Evolutionary conservation across 352 stramenopile species (phyloP).

Genomic region (Phytophthora fragariaefolia): DNA sequence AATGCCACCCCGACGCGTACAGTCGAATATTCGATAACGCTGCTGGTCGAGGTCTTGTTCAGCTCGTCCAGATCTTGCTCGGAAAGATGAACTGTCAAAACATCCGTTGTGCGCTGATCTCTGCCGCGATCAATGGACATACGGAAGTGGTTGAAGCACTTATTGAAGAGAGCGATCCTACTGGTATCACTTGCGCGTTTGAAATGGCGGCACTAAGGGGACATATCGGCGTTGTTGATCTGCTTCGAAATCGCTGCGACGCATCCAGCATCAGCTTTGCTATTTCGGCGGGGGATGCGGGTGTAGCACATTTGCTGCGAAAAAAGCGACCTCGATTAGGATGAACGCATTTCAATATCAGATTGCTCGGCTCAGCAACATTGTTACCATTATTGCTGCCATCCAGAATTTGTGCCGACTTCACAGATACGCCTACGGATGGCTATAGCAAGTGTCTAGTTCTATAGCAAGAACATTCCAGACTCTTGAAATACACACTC

Average conservation of each 20-base stretch:
- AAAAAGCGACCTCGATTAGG: constrained; percentile 15
- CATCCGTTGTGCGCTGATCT: constrained; percentile 21
- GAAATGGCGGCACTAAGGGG: constrained; percentile 21
- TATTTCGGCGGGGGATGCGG: constrained; percentile 10
- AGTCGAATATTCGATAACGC: constrained; percentile 21
- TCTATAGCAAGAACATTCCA: too few species aligned
- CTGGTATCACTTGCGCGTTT: constrained; percentile 19
- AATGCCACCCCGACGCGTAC: constrained; percentile 14
- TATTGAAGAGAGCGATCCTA: constrained; percentile 10
- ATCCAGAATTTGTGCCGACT: too few species aligned
- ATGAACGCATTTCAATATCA: too few species aligned
- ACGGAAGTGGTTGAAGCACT: constrained; percentile 8
- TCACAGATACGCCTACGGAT: too few species aligned
- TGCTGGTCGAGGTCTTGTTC: constrained; percentile 3
- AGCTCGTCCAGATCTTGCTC: constrained; percentile 7
- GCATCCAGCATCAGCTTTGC: constrained; percentile 11
- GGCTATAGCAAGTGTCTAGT: too few species aligned
- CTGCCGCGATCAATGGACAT: constrained; percentile 14
- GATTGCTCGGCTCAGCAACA: too few species aligned
- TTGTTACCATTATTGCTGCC: too few species aligned
- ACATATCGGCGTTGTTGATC: background rate
- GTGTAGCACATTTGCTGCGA: constrained; percentile 9
- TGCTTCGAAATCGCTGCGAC: constrained; percentile 17
- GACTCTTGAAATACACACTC: too few species aligned
- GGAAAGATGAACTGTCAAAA: constrained; percentile 10